Percentiles rank a stretch among this genome's conserved stretches.
These are phyloP conservation scores for Fusarium veterinarium DNA, from an alignment of 2,329 filamentous ascomycete genomes.

Conservation along the genomic window DNA sequence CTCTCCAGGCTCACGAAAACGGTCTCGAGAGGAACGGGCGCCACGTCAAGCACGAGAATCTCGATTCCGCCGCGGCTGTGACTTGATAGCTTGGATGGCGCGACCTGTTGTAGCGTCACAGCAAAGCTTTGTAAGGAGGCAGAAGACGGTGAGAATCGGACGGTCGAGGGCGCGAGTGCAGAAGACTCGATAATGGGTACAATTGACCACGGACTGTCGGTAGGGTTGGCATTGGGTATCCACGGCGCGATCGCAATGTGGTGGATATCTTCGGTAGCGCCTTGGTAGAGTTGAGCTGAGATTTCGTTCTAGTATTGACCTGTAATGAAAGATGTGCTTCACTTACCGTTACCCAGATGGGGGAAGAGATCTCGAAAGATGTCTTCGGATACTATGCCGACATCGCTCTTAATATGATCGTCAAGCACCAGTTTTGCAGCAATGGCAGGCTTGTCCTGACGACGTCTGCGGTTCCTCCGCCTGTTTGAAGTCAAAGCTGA, in stretches of 20 bases:
- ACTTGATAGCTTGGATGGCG: conserved; percentile 79
- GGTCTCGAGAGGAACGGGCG: conserved; percentile 82
- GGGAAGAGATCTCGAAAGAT: conserved; percentile 86
- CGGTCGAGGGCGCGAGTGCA: conserved; percentile 77
- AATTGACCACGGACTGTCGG: conserved; percentile 83
- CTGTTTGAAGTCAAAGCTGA: conserved; percentile 44
- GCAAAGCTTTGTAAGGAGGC: conserved; percentile 83
- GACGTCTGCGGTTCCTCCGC: conserved; percentile 63
- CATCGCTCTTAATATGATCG: conserved; percentile 84
- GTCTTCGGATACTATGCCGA: conserved; percentile 88
- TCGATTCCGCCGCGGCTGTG: conserved; percentile 83
- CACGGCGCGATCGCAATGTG: conserved; percentile 81
- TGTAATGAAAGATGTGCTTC: background rate
- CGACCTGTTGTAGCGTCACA: conserved; percentile 75
- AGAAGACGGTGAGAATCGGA: conserved; percentile 81
- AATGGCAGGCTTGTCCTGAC: conserved; percentile 78
- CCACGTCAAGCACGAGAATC: conserved; percentile 83
- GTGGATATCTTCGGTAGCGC: conserved; percentile 55
- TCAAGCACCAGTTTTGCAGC: conserved; percentile 86
- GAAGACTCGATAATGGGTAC: conserved; percentile 77
- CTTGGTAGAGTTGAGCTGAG: conserved; percentile 16
- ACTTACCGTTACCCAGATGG: conserved; percentile 64
- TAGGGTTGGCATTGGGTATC: conserved; percentile 67
- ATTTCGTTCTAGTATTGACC: conserved; percentile 6
- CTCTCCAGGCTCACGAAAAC: conserved; percentile 89